Base-by-base conservation (phyloP, 176 grass and related monocot species). In the Zoysia pacifica region DNA sequence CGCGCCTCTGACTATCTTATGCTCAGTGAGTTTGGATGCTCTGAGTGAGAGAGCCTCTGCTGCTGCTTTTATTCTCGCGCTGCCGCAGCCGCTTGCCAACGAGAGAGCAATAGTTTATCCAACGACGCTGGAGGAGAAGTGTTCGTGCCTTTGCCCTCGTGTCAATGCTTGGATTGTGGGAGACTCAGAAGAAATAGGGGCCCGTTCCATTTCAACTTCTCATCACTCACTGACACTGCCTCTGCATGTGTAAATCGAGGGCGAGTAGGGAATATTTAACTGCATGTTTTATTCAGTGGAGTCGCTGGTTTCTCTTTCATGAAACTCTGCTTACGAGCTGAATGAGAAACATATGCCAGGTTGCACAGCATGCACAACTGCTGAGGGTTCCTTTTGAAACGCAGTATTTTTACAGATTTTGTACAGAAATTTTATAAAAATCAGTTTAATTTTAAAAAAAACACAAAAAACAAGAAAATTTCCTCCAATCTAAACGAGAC, bases 301-400 rank as follows among this genome's bases (percentile, higher is more conserved):
- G 56, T 20, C 1, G 28, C 11, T 58, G 53, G 20, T 70, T 49
- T 48, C 52, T 61, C 63, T 16, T 3, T 61, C 14, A 61, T 8
- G 8, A 43, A 7, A 59, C 13, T 62, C 45, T 20, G 47, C 9
- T 82, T 77, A 50, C 74, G 67, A 72, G 82, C 62, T 70, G 64
- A 48, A 70, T 48, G 65, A 85, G 65, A 72, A 89, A 81, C 64
- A 89, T 80, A 85, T 85, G 87, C 85, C 72, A 84, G 66, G 56
- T 15, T 51, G 7, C 44, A 42, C 50, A 8, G 28, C 28, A 28
- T 28, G 28, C 28, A 28, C 28, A 28, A 28, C 28, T 28, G 28
- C 28, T 28, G 28, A 28, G 28, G 28, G 28, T 28, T 28, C 28
- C 28, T 28, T 28, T 28, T 28, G 28, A 28, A 28, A 28, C 28